These are phyloP conservation scores for Rhizopus sp. DNA, from an alignment of 371 early-diverging fungal genomes.

Conservation along the genomic window DNA sequence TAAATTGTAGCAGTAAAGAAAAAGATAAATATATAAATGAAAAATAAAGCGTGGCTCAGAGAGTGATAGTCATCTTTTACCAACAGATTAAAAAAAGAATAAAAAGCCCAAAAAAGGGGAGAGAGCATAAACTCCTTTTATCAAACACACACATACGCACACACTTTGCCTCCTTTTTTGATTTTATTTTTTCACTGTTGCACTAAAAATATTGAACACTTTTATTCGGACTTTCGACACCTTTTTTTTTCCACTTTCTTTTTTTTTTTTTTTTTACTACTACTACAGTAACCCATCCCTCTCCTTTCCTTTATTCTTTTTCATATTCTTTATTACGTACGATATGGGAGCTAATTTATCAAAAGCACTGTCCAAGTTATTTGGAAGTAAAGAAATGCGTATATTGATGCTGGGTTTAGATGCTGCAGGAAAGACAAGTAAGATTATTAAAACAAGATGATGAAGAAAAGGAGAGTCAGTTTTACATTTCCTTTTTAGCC, in stretches of 20 bases:
- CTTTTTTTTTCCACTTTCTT: not conserved
- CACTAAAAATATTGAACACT: constrained; percentile 6
- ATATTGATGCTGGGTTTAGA: constrained; percentile 92
- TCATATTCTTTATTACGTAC: not conserved
- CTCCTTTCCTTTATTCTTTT: constrained; percentile 3
- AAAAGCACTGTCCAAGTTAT: constrained; percentile 62
- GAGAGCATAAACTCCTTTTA: too few relatives aligned
- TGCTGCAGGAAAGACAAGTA: constrained; percentile 95
- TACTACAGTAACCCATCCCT: constrained; percentile 1
- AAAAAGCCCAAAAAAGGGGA: too few relatives aligned
- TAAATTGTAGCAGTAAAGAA: too few relatives aligned
- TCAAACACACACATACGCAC: too few relatives aligned
- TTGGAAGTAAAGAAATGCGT: constrained; percentile 87
- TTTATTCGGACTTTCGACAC: not conserved
- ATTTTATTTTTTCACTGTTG: not conserved
- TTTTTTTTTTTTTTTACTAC: not conserved
- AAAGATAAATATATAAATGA: too few relatives aligned
- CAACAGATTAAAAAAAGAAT: too few relatives aligned
- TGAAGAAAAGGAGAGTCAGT: not conserved
- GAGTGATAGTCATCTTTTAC: too few relatives aligned
- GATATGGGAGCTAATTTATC: constrained; percentile 61
- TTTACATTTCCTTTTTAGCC: constrained; percentile 43
- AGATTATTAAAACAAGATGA: constrained; percentile 23
- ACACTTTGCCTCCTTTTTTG: not conserved
- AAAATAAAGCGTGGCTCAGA: too few relatives aligned